These are phyloP conservation scores for Apiotrichum akiyoshidainum DNA, from an alignment of 1,284 basidiomycete genomes.

Conservation along the genomic window DNA sequence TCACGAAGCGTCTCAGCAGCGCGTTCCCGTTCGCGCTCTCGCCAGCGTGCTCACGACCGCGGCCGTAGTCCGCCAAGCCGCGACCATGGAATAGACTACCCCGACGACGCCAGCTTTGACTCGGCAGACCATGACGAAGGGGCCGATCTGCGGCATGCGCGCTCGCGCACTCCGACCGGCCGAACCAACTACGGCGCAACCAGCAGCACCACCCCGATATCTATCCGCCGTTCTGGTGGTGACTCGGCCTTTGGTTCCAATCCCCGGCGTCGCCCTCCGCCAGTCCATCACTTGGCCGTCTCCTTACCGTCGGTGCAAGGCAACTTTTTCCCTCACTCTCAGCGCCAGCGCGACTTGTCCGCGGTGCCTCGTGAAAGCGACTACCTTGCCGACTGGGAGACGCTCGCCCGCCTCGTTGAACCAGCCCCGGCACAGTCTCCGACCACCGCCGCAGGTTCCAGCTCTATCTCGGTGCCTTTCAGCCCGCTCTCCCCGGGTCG, in stretches of 20 bases:
- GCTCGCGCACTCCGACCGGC: neutral
- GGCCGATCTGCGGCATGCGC: neutral
- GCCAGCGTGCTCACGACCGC: neutral
- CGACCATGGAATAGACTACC: neutral
- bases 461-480: slow-evolving; percentile 1
- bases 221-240: neutral
- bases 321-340: neutral
- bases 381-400: slow-evolving; percentile 38
- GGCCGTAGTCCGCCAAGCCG: neutral
- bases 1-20: neutral
- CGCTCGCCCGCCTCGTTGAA: slow-evolving; percentile 31
- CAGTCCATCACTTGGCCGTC: neutral
- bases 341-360: neutral
- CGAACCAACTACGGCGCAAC: neutral
- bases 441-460: too few relatives aligned
- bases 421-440: neutral
- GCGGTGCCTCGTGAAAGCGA: slow-evolving; percentile 14
- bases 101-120: neutral
- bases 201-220: neutral
- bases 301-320: neutral
- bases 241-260: neutral
- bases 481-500: neutral
- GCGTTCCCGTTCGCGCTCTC: neutral
- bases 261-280: neutral
- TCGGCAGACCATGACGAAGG: neutral